Percentiles rank a stretch among this genome's conserved stretches.
These are phyloP conservation scores for Caryopteris hybrid DNA, from an alignment of 305 asterid species.

Conservation along the genomic window DNA sequence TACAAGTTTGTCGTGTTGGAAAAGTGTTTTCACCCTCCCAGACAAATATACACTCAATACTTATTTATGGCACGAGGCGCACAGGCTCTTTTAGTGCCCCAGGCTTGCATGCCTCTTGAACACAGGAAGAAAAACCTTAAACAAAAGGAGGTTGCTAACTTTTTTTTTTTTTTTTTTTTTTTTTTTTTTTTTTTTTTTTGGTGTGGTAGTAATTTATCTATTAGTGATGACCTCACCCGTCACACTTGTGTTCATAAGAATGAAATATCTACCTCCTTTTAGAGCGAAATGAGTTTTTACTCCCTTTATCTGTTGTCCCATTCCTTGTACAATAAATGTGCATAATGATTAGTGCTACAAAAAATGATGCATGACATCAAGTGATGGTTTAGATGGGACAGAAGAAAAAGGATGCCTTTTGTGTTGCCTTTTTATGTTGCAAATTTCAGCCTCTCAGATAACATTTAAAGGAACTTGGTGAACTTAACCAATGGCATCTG, in stretches of 20 bases:
- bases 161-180: no score
- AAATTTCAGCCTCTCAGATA: neutral
- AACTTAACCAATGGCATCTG: neutral
- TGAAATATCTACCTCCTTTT: neutral
- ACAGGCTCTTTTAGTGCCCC: no score
- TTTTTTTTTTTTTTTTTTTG: no score
- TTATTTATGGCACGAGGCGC: no score
- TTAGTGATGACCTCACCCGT: neutral
- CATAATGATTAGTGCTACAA: neutral
- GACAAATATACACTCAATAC: no score
- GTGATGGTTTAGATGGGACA: slow-evolving; percentile 1
- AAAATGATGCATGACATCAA: neutral
- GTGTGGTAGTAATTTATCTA: neutral
- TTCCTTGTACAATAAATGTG: neutral
- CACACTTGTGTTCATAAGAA: neutral
- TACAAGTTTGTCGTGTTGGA: neutral
- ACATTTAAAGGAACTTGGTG: neutral
- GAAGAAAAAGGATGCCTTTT: neutral
- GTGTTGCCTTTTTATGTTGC: neutral
- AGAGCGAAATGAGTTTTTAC: neutral
- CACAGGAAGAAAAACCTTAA: no score
- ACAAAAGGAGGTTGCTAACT: no score
- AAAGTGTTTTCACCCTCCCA: no score
- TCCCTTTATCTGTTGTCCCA: neutral
- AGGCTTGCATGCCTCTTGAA: no score